These are phyloP conservation scores for Claviceps citrina DNA, from an alignment of 2,329 filamentous ascomycete genomes.

Conservation along the genomic window DNA sequence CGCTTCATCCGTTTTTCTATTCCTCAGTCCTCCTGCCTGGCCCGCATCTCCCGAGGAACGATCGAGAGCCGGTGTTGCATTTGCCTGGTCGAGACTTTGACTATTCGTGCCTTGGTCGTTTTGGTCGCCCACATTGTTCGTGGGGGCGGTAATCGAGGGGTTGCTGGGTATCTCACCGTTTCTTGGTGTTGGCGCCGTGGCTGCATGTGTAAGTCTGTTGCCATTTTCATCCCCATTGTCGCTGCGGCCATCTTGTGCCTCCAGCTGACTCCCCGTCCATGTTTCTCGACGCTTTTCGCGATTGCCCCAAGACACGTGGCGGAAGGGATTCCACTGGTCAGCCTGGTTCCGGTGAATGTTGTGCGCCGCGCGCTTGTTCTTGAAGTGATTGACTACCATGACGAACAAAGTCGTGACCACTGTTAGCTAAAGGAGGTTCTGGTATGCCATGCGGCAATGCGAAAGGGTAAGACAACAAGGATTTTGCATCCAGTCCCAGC, in stretches of 20 bases:
- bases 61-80: slow-evolving; percentile 10
- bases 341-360: slow-evolving; percentile 24
- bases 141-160: slow-evolving; percentile 13
- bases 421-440: slow-evolving; percentile 5
- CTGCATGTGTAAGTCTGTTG: slow-evolving; percentile 20
- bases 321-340: slow-evolving; percentile 30
- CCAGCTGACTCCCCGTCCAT: slow-evolving; percentile 20
- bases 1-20: slow-evolving; percentile 17
- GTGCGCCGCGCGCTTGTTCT: slow-evolving; percentile 30
- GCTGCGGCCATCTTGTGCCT: slow-evolving; percentile 15
- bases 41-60: slow-evolving; percentile 10
- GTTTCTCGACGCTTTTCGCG: slow-evolving; percentile 17
- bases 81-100: slow-evolving; percentile 7
- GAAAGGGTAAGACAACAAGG: neutral
- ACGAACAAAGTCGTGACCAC: slow-evolving; percentile 5
- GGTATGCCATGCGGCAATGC: neutral
- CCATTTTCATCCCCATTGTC: slow-evolving; percentile 11
- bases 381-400: slow-evolving; percentile 29
- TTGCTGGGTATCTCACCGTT: slow-evolving; percentile 10
- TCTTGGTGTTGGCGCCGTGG: slow-evolving; percentile 18
- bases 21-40: slow-evolving; percentile 14
- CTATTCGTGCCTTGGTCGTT: slow-evolving; percentile 11
- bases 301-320: slow-evolving; percentile 24
- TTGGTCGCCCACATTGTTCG: slow-evolving; percentile 9
- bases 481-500: no score